Percentiles rank a stretch among this genome's conserved stretches.
Conservation (phyloP, 2,329 filamentous ascomycete species). For the Penicillium sp. region DNA sequence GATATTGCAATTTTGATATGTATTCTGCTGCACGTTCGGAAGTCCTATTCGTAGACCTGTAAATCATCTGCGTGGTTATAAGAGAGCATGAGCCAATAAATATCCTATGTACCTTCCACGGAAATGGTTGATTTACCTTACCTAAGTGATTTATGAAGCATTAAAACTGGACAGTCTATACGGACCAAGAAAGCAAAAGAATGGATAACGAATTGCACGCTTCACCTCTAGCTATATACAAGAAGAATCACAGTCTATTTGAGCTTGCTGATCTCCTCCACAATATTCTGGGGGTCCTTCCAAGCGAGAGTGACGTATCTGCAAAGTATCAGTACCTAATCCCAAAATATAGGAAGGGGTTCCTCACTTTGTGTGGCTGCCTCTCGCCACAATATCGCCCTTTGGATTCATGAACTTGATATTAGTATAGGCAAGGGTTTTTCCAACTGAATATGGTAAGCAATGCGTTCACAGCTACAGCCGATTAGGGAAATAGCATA, state of each 20-base stretch:
- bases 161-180: too few species aligned
- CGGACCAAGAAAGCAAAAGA: too few species aligned
- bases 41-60: background rate
- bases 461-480: background rate
- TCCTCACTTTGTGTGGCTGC: slow-evolving; percentile 63
- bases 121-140: too few species aligned
- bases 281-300: slow-evolving; percentile 60
- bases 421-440: slow-evolving; percentile 60
- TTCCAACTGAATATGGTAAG: slow-evolving; percentile 50
- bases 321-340: background rate
- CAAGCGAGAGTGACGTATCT: slow-evolving; percentile 57
- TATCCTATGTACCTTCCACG: too few species aligned
- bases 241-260: slow-evolving; percentile 3
- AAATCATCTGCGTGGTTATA: too few species aligned
- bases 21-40: background rate
- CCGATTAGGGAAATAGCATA: slow-evolving; percentile 30
- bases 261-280: slow-evolving; percentile 49
- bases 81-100: too few species aligned
- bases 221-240: background rate
- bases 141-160: too few species aligned
- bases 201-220: background rate
- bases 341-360: background rate
- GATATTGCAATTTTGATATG: slow-evolving; percentile 6
- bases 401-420: slow-evolving; percentile 58
- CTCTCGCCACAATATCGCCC: slow-evolving; percentile 58